phyloP scores from a whole-genome alignment of 2,329 filamentous ascomycete genomes.

The Penicillium decumbens region DNA sequence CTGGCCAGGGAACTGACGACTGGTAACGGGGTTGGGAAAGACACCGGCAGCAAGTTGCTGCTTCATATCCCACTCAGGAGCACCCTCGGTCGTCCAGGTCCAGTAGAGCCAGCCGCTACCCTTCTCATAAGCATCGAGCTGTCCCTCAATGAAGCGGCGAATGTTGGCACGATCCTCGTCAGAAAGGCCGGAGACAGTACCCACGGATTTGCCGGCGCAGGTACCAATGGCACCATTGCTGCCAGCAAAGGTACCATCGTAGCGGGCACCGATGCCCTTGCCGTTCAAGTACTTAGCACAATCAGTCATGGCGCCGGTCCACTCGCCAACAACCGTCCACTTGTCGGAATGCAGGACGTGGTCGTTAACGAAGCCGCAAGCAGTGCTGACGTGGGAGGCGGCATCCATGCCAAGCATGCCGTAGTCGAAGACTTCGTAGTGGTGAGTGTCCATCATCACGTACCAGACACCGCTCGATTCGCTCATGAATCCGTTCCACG shows the following conservation, averaged over 20 bases:
- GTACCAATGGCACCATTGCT: slow-evolving; percentile 47
- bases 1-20: slow-evolving; percentile 32
- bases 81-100: slow-evolving; percentile 49
- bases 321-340: slow-evolving; percentile 65
- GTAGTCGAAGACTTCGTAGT: slow-evolving; percentile 45
- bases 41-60: slow-evolving; percentile 42
- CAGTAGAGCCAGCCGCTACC: slow-evolving; percentile 47
- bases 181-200: slow-evolving; percentile 45
- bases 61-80: slow-evolving; percentile 48
- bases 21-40: slow-evolving; percentile 45
- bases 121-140: slow-evolving; percentile 44
- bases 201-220: slow-evolving; percentile 50
- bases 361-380: slow-evolving; percentile 51
- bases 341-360: slow-evolving; percentile 55
- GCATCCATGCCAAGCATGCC: slow-evolving; percentile 39
- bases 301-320: slow-evolving; percentile 63
- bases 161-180: slow-evolving; percentile 35
- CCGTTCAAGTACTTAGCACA: slow-evolving; percentile 54
- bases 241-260: slow-evolving; percentile 50
- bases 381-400: slow-evolving; percentile 51
- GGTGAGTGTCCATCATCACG: slow-evolving; percentile 63
- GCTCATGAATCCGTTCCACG: slow-evolving; percentile 60
- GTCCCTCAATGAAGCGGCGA: slow-evolving; percentile 45
- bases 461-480: slow-evolving; percentile 43
- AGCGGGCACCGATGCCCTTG: slow-evolving; percentile 56